These are phyloP conservation scores for Pisolithus orientalis DNA, from an alignment of 768 basidiomycete genomes.

Conservation along the genomic window DNA sequence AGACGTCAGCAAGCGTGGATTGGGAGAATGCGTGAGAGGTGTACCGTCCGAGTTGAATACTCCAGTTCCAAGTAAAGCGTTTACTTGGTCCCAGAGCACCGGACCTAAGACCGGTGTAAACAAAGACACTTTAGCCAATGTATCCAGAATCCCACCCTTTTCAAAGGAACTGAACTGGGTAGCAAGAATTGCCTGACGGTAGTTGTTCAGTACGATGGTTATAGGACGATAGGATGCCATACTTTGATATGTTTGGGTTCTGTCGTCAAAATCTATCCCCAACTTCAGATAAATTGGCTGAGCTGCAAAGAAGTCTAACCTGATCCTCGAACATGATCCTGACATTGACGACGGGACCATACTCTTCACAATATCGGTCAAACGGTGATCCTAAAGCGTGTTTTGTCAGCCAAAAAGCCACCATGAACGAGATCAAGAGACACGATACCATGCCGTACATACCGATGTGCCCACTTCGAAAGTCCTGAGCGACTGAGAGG, in stretches of 20 bases:
- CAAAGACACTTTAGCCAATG: constrained; percentile 2
- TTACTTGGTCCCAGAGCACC: background rate
- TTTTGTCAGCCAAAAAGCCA: background rate
- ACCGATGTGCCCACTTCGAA: constrained; percentile 26
- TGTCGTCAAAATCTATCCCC: constrained; percentile 34
- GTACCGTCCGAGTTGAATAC: constrained; percentile 33
- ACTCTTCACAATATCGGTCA: constrained; percentile 13
- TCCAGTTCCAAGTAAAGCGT: constrained; percentile 32
- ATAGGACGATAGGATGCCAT: background rate
- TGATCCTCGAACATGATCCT: constrained; percentile 33
- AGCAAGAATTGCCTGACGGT: constrained; percentile 34
- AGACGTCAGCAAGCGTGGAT: background rate
- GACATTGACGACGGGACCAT: constrained; percentile 29
- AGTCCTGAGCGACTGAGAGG: constrained; percentile 12
- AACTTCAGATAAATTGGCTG: background rate
- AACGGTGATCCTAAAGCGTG: constrained; percentile 13
- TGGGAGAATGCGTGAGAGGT: background rate
- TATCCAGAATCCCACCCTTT: constrained; percentile 27
- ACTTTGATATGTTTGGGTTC: constrained; percentile 47
- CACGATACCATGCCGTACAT: background rate
- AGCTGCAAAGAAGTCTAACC: constrained; percentile 17
- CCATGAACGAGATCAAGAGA: background rate
- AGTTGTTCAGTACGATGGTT: background rate
- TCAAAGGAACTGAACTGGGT: constrained; percentile 39
- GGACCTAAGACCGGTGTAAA: constrained; percentile 2